These are phyloP conservation scores for Corymbia calophylla DNA, from an alignment of 441 rosid genomes.

Conservation along the genomic window DNA sequence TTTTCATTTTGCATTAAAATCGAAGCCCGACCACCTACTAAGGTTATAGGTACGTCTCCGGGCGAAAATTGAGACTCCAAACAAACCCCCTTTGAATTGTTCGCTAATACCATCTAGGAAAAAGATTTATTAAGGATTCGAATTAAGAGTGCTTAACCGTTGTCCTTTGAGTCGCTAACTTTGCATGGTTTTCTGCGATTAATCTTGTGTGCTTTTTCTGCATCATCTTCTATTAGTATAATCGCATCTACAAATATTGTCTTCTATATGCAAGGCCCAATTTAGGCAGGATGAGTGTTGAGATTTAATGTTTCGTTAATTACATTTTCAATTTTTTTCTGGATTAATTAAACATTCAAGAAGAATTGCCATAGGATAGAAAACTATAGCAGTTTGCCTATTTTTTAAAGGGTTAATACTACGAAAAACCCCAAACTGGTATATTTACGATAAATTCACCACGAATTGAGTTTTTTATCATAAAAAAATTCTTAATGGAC, in stretches of 20 bases:
- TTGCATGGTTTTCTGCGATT: not conserved
- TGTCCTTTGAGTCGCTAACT: not conserved
- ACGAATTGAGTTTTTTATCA: no score
- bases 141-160: not conserved
- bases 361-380: not conserved
- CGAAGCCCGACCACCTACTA: not conserved
- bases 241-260: not conserved
- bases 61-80: not conserved
- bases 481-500: no score
- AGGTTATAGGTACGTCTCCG: not conserved
- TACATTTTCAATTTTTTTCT: not conserved
- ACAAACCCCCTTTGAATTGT: not conserved
- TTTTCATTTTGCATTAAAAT: not conserved
- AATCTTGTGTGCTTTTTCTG: not conserved
- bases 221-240: not conserved
- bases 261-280: not conserved
- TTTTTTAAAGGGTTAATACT: not conserved
- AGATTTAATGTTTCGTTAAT: no score
- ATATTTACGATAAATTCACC: no score
- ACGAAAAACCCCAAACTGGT: no score
- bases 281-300: not conserved
- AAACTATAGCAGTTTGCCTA: not conserved
- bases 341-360: not conserved
- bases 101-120: not conserved
- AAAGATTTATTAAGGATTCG: not conserved